These are phyloP conservation scores for Sphaerobolus stellatus DNA, from an alignment of 1,284 basidiomycete species.

Conservation along the genomic window DNA sequence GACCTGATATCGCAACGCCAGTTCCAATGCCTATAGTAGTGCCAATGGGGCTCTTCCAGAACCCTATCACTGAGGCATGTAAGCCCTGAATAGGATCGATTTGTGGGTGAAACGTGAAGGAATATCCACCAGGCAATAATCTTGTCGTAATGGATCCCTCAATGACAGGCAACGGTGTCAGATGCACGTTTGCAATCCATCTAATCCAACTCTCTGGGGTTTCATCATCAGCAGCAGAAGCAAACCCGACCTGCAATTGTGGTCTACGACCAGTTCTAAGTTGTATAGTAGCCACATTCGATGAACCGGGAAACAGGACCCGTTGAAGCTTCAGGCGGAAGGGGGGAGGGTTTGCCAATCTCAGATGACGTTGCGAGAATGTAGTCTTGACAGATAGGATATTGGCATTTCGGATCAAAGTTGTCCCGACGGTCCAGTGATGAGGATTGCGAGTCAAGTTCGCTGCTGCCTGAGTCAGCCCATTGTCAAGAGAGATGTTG, in stretches of 20 bases:
- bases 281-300: not conserved
- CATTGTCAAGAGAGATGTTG: slow-evolving; percentile 1
- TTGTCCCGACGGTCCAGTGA: slow-evolving; percentile 29
- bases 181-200: no score
- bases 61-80: slow-evolving; percentile 3
- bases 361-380: no score
- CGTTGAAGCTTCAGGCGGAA: not conserved
- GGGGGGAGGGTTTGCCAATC: no score
- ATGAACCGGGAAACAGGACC: not conserved
- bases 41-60: slow-evolving; percentile 7
- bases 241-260: no score
- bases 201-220: no score
- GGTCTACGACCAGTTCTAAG: not conserved
- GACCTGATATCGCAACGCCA: slow-evolving; percentile 30
- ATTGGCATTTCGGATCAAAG: no score
- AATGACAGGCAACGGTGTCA: slow-evolving; percentile 26
- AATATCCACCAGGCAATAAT: no score
- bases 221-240: no score
- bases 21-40: slow-evolving; percentile 30
- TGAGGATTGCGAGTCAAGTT: slow-evolving; percentile 29
- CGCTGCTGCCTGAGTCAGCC: slow-evolving; percentile 27
- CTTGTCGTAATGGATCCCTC: no score
- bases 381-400: no score
- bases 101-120: no score
- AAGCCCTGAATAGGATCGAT: no score